These are phyloP conservation scores for Nidula microcarpa DNA, from an alignment of 768 basidiomycete genomes.

Conservation along the genomic window DNA sequence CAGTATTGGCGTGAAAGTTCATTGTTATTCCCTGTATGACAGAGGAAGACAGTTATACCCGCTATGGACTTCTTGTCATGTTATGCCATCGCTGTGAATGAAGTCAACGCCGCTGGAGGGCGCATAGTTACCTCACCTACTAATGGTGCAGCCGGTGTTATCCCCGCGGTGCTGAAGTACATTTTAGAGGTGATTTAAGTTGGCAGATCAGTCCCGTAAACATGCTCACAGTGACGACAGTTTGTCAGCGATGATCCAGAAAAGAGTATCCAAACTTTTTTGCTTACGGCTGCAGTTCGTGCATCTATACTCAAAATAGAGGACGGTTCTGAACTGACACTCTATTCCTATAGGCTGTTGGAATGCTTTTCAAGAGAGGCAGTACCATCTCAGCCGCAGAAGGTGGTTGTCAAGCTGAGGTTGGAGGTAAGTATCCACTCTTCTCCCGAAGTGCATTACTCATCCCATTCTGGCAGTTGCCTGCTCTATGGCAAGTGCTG, in stretches of 20 bases:
- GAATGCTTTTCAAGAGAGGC: constrained; percentile 97
- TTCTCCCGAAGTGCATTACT: neutral
- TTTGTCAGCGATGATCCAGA: constrained; percentile 91
- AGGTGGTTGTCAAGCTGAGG: constrained; percentile 93
- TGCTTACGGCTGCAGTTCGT: constrained; percentile 82
- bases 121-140: constrained; percentile 94
- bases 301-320: constrained; percentile 2
- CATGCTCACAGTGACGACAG: constrained; percentile 25
- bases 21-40: neutral
- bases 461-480: constrained; percentile 51
- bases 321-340: constrained; percentile 2
- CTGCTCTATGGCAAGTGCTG: constrained; percentile 93
- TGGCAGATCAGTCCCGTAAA: constrained; percentile 1
- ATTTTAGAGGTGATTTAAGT: constrained; percentile 60
- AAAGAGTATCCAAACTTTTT: constrained; percentile 83
- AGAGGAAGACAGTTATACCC: constrained; percentile 86
- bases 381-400: constrained; percentile 96
- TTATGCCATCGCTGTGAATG: constrained; percentile 94
- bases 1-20: too few species aligned
- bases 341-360: constrained; percentile 56
- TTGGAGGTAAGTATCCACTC: constrained; percentile 58
- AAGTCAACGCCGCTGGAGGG: constrained; percentile 91
- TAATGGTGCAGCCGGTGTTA: constrained; percentile 91
- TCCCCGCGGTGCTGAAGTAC: constrained; percentile 90
- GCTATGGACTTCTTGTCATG: constrained; percentile 92